Evolutionary conservation across 257 asterid species (phyloP).

Genomic region (Solanum pinnatisectum): DNA sequence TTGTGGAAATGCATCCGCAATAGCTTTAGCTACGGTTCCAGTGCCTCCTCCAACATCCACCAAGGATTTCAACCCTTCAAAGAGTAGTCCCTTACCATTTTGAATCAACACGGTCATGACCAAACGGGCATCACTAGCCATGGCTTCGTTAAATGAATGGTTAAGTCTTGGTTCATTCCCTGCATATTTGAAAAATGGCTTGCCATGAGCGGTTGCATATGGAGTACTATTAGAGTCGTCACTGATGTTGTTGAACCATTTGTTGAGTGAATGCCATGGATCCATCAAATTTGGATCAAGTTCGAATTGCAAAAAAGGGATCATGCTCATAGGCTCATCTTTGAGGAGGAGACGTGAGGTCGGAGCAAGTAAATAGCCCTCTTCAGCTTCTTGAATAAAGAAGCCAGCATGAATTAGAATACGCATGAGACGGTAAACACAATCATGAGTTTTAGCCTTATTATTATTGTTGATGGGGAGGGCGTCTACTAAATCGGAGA

Average conservation of each 20-base stretch:
- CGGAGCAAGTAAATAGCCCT: not conserved
- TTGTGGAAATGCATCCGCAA: conserved; percentile 3
- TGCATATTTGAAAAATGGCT: not conserved
- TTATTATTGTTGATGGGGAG: no score
- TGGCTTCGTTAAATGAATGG: not conserved
- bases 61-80: conserved; percentile 5
- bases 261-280: not conserved
- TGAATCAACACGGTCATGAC: not conserved
- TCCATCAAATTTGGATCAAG: not conserved
- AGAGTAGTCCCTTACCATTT: not conserved
- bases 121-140: conserved; percentile 4
- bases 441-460: no score
- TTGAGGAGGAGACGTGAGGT: not conserved
- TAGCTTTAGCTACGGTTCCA: not conserved
- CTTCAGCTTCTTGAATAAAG: no score
- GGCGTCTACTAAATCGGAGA: no score
- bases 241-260: not conserved
- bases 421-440: no score
- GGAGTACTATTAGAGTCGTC: not conserved
- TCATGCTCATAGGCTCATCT: not conserved
- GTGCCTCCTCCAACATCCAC: not conserved
- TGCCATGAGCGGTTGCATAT: not conserved
- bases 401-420: no score
- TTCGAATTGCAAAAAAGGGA: not conserved
- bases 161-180: not conserved